Percentiles rank a stretch among this genome's conserved stretches.
phyloP scores from a whole-genome alignment of 345 rosid genomes.

The Bruguiera gymnorhiza region DNA sequence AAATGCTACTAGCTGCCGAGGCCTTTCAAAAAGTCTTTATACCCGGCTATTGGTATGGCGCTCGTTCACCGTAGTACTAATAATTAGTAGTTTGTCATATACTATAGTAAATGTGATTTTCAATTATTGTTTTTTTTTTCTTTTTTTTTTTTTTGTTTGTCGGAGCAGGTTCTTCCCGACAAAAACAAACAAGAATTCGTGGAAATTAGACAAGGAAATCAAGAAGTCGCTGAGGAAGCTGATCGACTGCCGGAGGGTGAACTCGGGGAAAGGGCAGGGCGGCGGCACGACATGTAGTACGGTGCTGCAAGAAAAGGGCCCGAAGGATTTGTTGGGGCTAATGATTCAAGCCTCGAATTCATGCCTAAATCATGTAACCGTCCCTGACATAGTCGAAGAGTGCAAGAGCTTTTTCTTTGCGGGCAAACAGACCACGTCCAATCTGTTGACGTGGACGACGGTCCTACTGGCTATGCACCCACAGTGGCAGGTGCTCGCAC shows the following conservation, averaged over 20 bases:
- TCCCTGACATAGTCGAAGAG: slow-evolving; percentile 49
- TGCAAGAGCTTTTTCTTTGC: slow-evolving; percentile 67
- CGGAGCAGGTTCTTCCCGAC: slow-evolving; percentile 26
- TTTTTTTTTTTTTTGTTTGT: not conserved
- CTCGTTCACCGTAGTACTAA: not conserved
- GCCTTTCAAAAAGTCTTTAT: slow-evolving; percentile 32
- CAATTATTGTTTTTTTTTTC: not conserved
- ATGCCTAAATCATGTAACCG: slow-evolving; percentile 35
- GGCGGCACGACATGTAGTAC: not conserved
- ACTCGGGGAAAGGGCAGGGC: not conserved
- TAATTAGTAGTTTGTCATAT: too few relatives aligned
- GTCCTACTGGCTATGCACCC: slow-evolving; percentile 49
- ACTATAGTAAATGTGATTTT: not conserved
- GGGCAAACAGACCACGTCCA: slow-evolving; percentile 70
- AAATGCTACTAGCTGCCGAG: slow-evolving; percentile 32
- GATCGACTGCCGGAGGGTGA: slow-evolving; percentile 18
- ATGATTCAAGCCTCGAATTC: slow-evolving; percentile 33
- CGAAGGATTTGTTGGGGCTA: slow-evolving; percentile 28
- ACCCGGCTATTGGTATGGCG: slow-evolving; percentile 62
- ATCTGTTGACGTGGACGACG: slow-evolving; percentile 62
- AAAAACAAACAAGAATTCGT: slow-evolving; percentile 24
- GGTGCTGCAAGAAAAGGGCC: slow-evolving; percentile 9
- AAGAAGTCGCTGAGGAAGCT: slow-evolving; percentile 19
- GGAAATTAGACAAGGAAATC: slow-evolving; percentile 28
- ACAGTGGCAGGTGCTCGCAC: slow-evolving; percentile 63